Evolutionary conservation across 306 rosid genomes (phyloP), one percentile per base, ranked within the genome.

Genomic region (Citrullus mucosospermus): DNA sequence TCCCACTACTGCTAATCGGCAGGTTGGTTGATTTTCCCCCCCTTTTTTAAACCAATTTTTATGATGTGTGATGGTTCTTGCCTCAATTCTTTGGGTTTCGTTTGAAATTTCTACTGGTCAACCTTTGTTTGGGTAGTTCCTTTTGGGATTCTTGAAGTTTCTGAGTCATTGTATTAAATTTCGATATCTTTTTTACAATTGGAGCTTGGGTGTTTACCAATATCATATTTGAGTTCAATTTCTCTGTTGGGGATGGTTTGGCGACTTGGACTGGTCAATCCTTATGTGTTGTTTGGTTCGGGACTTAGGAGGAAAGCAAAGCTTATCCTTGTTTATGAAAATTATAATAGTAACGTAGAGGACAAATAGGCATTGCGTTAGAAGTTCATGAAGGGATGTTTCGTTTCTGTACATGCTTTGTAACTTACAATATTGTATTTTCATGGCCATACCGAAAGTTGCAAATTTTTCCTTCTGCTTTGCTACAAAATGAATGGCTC

Each of bases 1-100:
- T 78, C 98, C 98, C 22, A 94, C 98, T 71, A 85, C 96, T 44
- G 87, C 77, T n/a, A 90, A 94, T 85, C 94, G 98, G 11, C 98
- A 94, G 98, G 97, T 90, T 46, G 12, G 60, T 73, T 48, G 16
- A 4, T 28, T 6, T 17, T 30, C 36, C 54, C 6, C 10, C 15
- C 32, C 58, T 28, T 20, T 54, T 78, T 59, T 11, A 32, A 75
- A 17, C 18, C 13, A 51, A 43, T 68, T 18, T 18, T 66, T 68
- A 17, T 79, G 50, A 34, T 68, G 6, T 79, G 5, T 7, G 55
- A 13, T 79, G 77, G 66, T 76, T 39, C n/a, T 57, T 57, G 54
- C 20, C 20, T 56, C 9, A 39, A 25, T 76, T 56, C 55, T 34
- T 9, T 75, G 34, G 53, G 9, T 74, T 74, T 25, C 36, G 4